Evolutionary conservation across 495 filamentous ascomycete species (phyloP).

Genomic region (Podospora comata): DNA sequence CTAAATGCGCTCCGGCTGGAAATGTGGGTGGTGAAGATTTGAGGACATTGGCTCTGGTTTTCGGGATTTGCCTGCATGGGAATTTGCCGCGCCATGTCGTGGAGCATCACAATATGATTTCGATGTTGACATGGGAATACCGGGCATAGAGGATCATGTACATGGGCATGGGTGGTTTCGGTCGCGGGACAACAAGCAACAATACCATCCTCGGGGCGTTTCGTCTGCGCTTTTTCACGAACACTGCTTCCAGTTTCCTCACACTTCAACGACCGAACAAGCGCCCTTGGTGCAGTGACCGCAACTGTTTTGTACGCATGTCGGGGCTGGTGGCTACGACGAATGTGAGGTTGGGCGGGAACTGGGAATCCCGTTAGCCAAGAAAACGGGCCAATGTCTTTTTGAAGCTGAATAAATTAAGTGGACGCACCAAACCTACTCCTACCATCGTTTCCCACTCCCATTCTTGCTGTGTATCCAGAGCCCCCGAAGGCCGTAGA

Average conservation of each 20-base stretch:
- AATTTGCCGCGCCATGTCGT: conserved; percentile 28
- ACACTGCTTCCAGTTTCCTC: conserved; percentile 29
- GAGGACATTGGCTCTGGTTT: conserved; percentile 30
- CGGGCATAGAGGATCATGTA: conserved; percentile 36
- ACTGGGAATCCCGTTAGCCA: conserved; percentile 2
- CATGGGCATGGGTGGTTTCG: conserved; percentile 38
- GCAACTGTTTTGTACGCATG: not conserved
- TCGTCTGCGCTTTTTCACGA: conserved; percentile 36
- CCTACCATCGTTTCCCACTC: not conserved
- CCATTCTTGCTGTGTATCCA: not conserved
- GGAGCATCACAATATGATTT: conserved; percentile 29
- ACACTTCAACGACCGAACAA: conserved; percentile 7
- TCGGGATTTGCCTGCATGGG: conserved; percentile 32
- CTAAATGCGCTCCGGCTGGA: conserved; percentile 51
- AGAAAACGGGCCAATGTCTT: not conserved
- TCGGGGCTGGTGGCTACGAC: not conserved
- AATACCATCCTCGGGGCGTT: conserved; percentile 42
- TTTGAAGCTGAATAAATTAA: not conserved
- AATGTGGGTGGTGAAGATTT: conserved; percentile 27
- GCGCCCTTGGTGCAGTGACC: conserved; percentile 2
- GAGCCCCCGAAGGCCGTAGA: not conserved
- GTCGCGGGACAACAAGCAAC: conserved; percentile 34
- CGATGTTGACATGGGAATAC: conserved; percentile 32
- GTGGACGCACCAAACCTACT: not conserved
- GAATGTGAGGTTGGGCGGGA: not conserved